Evolutionary conservation across 2,329 filamentous ascomycete species (phyloP).

Genomic region (Beauveria sp.): DNA sequence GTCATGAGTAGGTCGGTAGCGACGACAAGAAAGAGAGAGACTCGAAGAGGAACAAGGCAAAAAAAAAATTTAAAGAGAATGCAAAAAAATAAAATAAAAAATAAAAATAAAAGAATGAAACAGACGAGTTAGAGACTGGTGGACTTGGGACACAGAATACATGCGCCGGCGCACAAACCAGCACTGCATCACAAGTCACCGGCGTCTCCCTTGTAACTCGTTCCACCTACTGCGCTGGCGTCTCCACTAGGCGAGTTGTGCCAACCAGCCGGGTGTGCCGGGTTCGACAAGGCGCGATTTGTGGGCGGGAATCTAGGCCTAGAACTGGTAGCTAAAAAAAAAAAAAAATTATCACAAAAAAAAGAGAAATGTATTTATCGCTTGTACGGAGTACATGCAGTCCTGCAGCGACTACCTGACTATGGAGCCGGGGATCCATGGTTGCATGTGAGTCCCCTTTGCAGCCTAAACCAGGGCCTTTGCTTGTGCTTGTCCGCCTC

Average conservation of each 20-base stretch:
- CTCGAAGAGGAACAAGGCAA: background rate
- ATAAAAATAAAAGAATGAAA: background rate
- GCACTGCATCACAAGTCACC: background rate
- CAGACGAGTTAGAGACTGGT: background rate
- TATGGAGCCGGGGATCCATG: no score
- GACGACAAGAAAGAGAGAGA: background rate
- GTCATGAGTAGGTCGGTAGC: no score
- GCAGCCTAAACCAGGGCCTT: constrained; percentile 1
- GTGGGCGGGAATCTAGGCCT: background rate
- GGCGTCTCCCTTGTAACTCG: background rate
- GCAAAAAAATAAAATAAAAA: background rate
- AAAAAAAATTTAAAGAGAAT: background rate
- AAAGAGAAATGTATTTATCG: background rate
- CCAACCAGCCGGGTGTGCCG: background rate
- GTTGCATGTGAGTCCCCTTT: background rate
- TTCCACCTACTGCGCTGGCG: background rate
- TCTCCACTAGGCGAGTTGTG: background rate
- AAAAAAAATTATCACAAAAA: background rate
- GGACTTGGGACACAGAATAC: background rate
- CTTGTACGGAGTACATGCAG: background rate
- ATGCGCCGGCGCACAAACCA: background rate
- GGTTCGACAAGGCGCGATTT: background rate
- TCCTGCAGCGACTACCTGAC: background rate
- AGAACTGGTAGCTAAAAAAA: background rate
- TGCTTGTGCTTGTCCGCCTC: background rate